A percentile compares a stretch with the other conserved stretches of the same genome.
These are phyloP conservation scores for Aspergillus melleus DNA, from an alignment of 2,329 filamentous ascomycete genomes.

Conservation along the genomic window DNA sequence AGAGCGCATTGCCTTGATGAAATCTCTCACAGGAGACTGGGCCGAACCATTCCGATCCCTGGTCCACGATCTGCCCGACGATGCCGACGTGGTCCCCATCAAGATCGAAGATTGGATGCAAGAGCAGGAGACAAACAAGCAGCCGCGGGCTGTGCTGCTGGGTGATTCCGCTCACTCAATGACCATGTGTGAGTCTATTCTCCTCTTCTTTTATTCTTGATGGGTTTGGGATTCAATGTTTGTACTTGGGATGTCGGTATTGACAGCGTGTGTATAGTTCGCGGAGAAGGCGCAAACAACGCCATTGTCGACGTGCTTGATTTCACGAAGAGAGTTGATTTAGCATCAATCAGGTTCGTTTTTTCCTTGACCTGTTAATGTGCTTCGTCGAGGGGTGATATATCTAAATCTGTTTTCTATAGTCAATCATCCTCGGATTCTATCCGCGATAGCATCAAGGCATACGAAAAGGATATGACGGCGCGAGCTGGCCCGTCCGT, in stretches of 20 bases:
- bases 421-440: background rate
- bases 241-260: background rate
- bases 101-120: conserved; percentile 51
- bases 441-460: conserved; percentile 33
- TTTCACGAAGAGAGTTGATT: conserved; percentile 38
- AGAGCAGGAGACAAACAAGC: conserved; percentile 34
- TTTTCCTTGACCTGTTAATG: background rate
- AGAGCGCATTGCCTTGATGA: conserved; percentile 47
- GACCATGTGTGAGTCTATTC: conserved; percentile 56
- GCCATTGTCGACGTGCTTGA: conserved; percentile 54
- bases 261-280: conserved; percentile 40
- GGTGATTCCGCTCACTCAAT: conserved; percentile 60
- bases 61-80: conserved; percentile 42
- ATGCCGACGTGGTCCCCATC: conserved; percentile 48
- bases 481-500: conserved; percentile 49
- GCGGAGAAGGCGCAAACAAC: conserved; percentile 60
- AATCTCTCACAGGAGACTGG: conserved; percentile 48
- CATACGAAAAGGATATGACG: conserved; percentile 44
- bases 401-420: conserved; percentile 13
- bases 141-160: conserved; percentile 48
- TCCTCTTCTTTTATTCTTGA: conserved; percentile 11
- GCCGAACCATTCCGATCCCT: conserved; percentile 52
- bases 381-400: background rate
- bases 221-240: background rate
- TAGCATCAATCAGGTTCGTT: conserved; percentile 5